A percentile compares a stretch with the other conserved stretches of the same genome.
These are phyloP conservation scores for Mucor ambiguus DNA, from an alignment of 371 early-diverging fungal species.

Conservation along the genomic window DNA sequence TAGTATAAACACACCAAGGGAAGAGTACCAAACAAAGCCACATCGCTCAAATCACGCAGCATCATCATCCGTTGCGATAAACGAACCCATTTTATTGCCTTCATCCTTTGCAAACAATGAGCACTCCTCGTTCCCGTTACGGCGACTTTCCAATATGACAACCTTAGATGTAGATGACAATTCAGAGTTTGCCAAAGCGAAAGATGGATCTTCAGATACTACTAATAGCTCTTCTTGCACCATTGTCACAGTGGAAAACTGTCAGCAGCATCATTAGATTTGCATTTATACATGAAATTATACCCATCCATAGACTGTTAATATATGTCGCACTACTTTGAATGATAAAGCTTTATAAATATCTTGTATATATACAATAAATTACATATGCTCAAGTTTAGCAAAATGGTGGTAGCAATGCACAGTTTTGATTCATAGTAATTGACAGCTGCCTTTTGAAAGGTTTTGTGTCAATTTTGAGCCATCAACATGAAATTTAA, in stretches of 20 bases:
- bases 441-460: too few species aligned
- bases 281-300: neutral
- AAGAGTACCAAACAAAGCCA: neutral
- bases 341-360: too few species aligned
- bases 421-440: too few species aligned
- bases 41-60: neutral
- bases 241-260: neutral
- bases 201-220: neutral
- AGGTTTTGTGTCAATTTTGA: too few species aligned
- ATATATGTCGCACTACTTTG: neutral
- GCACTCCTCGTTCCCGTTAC: neutral
- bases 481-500: too few species aligned
- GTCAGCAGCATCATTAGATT: neutral
- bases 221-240: neutral
- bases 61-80: neutral
- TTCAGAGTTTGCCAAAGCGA: neutral
- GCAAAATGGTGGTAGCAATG: too few species aligned
- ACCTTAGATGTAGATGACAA: neutral
- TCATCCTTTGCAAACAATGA: neutral
- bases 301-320: neutral
- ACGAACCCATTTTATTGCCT: neutral
- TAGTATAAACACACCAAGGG: neutral
- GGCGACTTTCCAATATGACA: neutral
- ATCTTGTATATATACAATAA: too few species aligned
- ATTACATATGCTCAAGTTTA: too few species aligned